Evolutionary conservation across 2,329 filamentous ascomycete species (phyloP), one percentile per base, ranked within the genome.

Genomic region (Xylariaceae sp.): DNA sequence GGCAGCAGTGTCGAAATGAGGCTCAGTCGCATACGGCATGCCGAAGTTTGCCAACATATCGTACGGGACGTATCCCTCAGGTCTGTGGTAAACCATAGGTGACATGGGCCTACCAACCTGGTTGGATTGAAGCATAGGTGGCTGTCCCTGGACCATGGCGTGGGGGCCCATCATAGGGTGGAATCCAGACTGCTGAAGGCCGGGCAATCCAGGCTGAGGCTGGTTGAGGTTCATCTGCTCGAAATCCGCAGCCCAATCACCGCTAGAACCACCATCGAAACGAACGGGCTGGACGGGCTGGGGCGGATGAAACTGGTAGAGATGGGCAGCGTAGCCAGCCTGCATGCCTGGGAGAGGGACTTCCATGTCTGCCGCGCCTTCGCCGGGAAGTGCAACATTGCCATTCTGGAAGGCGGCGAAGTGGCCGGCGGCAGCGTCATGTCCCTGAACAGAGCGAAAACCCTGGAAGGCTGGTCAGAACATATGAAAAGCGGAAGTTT

Each of bases 191-290:
- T 31, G 26, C 4, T 36, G 35, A 11, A 5, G 12, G 16, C 33
- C 16, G 23, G 29, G 10, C 7, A 29, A 24, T 18, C 7, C 10
- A 14, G 30, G 14, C 12, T 30, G 27, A 18, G 32, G n/a, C 6
- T 26, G 17, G 19, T 33, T 16, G 15, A 54, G 65, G 56, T 43
- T 68, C 65, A 57, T 63, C 47, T 46, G 72, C 61, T 49, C 68
- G 58, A 50, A 72, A 49, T 49, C 68, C 47, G 41, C 61, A 47
- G 55, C 58, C 59, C 58, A 66, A 33, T 35, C n/a, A n/a, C n/a
- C n/a, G n/a, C n/a, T n/a, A n/a, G n/a, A n/a, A n/a, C n/a, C n/a
- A n/a, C n/a, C n/a, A n/a, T n/a, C n/a, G n/a, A n/a, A n/a, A n/a
- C n/a, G n/a, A n/a, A n/a, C n/a, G n/a, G n/a, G n/a, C n/a, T n/a